Conservation (phyloP, 805 yeast species). For the Lipomyces starkeyi region DNA sequence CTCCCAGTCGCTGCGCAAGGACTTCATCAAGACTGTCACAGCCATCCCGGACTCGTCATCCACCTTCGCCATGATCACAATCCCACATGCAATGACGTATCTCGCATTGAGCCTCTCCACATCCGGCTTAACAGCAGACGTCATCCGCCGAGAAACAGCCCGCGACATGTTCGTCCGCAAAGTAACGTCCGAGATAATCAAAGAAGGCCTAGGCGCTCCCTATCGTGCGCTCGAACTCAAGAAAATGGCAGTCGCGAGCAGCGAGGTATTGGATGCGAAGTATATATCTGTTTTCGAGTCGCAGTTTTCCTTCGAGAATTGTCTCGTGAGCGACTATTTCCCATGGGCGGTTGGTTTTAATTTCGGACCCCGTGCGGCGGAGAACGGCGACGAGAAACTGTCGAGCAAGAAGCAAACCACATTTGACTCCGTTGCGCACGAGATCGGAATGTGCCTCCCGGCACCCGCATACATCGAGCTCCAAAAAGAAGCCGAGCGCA, state of each 20-base stretch:
- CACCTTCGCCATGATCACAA: slow-evolving; percentile 20
- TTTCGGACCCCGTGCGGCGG: slow-evolving; percentile 11
- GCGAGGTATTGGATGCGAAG: slow-evolving; percentile 14
- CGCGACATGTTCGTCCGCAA: slow-evolving; percentile 25
- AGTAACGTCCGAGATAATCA: slow-evolving; percentile 20
- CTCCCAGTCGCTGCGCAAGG: slow-evolving; percentile 11
- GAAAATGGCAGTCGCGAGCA: slow-evolving; percentile 22
- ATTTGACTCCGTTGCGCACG: slow-evolving; percentile 2
- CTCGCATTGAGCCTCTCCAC: slow-evolving; percentile 23
- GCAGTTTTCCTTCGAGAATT: slow-evolving; percentile 20
- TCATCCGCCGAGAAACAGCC: slow-evolving; percentile 24
- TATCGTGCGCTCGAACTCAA: slow-evolving; percentile 26
- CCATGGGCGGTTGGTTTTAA: slow-evolving; percentile 30
- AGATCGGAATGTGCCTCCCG: slow-evolving; percentile 2
- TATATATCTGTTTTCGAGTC: slow-evolving; percentile 25
- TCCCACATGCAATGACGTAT: slow-evolving; percentile 33
- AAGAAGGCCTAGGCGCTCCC: slow-evolving; percentile 25
- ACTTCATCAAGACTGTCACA: slow-evolving; percentile 11
- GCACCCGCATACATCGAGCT: slow-evolving; percentile 9
- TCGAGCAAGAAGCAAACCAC: background rate
- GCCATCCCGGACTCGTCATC: slow-evolving; percentile 14
- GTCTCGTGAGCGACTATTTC: slow-evolving; percentile 22
- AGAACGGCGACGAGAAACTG: background rate
- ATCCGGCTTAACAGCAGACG: slow-evolving; percentile 19
- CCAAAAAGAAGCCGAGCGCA: slow-evolving; percentile 12